Conservation (phyloP, 2,329 filamentous ascomycete species). For the Talaromyces marneffei region DNA sequence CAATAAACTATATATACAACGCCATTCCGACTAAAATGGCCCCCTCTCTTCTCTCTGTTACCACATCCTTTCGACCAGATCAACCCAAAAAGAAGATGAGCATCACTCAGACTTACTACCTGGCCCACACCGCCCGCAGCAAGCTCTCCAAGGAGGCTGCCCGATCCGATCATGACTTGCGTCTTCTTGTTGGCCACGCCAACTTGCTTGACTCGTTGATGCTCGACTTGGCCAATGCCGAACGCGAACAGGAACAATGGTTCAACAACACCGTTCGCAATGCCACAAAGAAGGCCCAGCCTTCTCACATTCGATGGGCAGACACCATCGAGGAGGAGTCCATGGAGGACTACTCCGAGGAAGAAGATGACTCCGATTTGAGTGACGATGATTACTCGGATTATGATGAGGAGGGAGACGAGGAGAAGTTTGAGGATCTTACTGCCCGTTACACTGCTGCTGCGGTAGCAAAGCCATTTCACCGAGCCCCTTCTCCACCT, state of each 20-base stretch:
- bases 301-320: conserved; percentile 73
- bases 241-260: conserved; percentile 93
- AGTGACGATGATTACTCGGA: conserved; percentile 46
- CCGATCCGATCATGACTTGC: conserved; percentile 86
- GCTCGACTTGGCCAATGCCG: conserved; percentile 84
- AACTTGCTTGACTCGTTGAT: conserved; percentile 96
- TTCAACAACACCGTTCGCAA: conserved; percentile 92
- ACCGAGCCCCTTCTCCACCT: conserved; percentile 28
- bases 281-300: conserved; percentile 59
- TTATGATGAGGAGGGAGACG: conserved; percentile 39
- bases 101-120: conserved; percentile 96
- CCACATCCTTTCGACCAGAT: background rate
- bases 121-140: conserved; percentile 89
- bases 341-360: conserved; percentile 65
- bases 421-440: conserved; percentile 11
- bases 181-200: conserved; percentile 92
- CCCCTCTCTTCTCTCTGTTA: background rate
- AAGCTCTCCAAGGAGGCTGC: conserved; percentile 94
- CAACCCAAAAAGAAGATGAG: conserved; percentile 70
- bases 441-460: conserved; percentile 16
- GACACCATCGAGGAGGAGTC: conserved; percentile 68
- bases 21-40: conserved; percentile 3
- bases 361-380: conserved; percentile 53
- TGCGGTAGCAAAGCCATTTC: conserved; percentile 16
- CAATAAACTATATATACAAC: background rate